These are phyloP conservation scores for Maudiozyma humilis DNA, from an alignment of 1,139 yeast genomes.

Conservation along the genomic window DNA sequence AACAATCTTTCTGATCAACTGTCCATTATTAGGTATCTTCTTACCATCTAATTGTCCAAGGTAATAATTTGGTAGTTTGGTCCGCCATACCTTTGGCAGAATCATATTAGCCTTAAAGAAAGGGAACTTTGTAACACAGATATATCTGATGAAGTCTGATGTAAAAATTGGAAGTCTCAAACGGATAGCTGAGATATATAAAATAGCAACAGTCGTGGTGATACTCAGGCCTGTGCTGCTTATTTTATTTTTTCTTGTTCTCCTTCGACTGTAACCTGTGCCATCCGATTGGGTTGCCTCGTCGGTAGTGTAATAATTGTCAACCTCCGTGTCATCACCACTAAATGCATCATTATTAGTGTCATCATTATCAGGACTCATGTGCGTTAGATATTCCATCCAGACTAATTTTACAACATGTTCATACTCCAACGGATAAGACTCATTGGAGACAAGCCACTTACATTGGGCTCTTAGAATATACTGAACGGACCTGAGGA, in stretches of 20 bases:
- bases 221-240: conserved; percentile 17
- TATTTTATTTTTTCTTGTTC: background rate
- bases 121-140: conserved; percentile 20
- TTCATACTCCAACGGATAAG: conserved; percentile 35
- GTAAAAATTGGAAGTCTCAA: conserved; percentile 24
- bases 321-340: conserved; percentile 25
- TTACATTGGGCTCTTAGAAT: conserved; percentile 44
- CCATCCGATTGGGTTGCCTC: background rate
- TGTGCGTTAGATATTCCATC: conserved; percentile 35
- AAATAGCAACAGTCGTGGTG: conserved; percentile 20
- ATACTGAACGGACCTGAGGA: conserved; percentile 46
- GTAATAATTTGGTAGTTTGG: conserved; percentile 27
- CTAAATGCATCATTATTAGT: conserved; percentile 31
- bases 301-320: conserved; percentile 18
- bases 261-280: background rate
- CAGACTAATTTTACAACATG: conserved; percentile 44
- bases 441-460: conserved; percentile 32
- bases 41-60: conserved; percentile 26
- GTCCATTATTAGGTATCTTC: conserved; percentile 20
- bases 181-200: conserved; percentile 25
- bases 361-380: conserved; percentile 7
- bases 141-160: conserved; percentile 24
- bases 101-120: conserved; percentile 21
- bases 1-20: conserved; percentile 18
- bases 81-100: conserved; percentile 25